These are phyloP conservation scores for Trebouxia gelatinosa DNA, from an alignment of 163 green algal genomes.

Conservation along the genomic window DNA sequence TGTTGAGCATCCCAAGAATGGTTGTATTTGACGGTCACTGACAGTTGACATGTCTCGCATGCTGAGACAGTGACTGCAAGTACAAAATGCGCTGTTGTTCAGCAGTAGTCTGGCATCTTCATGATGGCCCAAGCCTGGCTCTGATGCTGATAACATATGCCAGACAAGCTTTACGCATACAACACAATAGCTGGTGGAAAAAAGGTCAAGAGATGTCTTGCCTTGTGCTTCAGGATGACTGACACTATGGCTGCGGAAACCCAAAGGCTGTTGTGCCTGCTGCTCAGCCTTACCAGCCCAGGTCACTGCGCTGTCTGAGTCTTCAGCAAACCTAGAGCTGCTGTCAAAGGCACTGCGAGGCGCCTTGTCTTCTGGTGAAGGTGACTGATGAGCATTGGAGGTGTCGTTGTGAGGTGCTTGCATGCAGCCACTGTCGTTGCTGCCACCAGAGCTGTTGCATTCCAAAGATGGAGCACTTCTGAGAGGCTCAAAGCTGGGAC, in stretches of 20 bases:
- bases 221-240: not conserved
- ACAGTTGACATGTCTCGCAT: not conserved
- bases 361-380: not conserved
- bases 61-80: too few relatives aligned
- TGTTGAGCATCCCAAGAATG: not conserved
- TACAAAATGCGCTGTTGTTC: too few relatives aligned
- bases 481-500: not conserved
- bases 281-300: conserved; percentile 2
- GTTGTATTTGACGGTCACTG: not conserved
- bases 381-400: not conserved
- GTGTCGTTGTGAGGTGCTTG: not conserved
- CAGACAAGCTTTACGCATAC: not conserved
- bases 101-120: too few relatives aligned
- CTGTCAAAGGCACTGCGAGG: not conserved
- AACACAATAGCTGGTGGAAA: not conserved
- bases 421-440: conserved; percentile 21
- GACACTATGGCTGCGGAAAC: not conserved
- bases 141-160: not conserved
- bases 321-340: not conserved
- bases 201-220: not conserved
- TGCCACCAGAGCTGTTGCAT: conserved; percentile 23
- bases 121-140: too few relatives aligned
- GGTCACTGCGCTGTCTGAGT: conserved; percentile 17
- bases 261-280: not conserved
- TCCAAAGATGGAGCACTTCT: not conserved